phyloP scores from a whole-genome alignment of 176 grass and related monocot species.

The Puccinellia tenuiflora region DNA sequence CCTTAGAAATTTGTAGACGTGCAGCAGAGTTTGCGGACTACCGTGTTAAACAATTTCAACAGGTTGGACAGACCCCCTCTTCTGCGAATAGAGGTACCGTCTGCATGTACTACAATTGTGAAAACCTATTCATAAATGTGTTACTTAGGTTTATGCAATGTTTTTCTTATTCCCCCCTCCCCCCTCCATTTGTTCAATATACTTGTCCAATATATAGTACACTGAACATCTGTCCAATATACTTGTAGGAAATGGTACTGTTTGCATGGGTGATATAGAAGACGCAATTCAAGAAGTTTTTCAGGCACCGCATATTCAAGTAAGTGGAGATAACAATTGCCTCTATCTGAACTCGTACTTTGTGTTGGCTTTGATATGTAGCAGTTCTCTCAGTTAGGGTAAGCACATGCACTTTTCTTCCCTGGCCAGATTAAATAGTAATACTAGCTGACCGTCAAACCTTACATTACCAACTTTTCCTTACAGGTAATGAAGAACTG shows the following conservation, averaged over 20 bases:
- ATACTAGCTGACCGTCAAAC: constrained; percentile 3
- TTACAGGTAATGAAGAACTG: constrained; percentile 89
- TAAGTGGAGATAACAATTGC: constrained; percentile 32
- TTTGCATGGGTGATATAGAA: constrained; percentile 89
- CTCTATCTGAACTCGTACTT: background rate
- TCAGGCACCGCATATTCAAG: constrained; percentile 95
- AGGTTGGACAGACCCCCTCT: constrained; percentile 20
- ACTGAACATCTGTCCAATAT: constrained; percentile 15
- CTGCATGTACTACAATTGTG: background rate
- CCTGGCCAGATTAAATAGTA: background rate
- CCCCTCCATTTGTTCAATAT: constrained; percentile 4
- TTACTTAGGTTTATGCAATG: constrained; percentile 4
- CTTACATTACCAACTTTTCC: constrained; percentile 2
- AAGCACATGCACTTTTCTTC: background rate
- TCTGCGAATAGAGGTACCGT: constrained; percentile 31
- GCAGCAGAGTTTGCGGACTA: constrained; percentile 85
- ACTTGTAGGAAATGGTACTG: constrained; percentile 52
- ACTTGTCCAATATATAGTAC: background rate
- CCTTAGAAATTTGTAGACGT: constrained; percentile 83
- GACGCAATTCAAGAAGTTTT: constrained; percentile 85
- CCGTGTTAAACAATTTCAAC: constrained; percentile 49
- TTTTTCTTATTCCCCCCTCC: background rate
- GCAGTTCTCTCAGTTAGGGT: background rate
- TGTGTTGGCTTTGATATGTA: background rate
- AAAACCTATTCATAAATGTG: background rate